Percentiles rank a stretch among this genome's conserved stretches.
Conservation (phyloP, 2,329 filamentous ascomycete species). For the Talaromyces funiculosus region DNA sequence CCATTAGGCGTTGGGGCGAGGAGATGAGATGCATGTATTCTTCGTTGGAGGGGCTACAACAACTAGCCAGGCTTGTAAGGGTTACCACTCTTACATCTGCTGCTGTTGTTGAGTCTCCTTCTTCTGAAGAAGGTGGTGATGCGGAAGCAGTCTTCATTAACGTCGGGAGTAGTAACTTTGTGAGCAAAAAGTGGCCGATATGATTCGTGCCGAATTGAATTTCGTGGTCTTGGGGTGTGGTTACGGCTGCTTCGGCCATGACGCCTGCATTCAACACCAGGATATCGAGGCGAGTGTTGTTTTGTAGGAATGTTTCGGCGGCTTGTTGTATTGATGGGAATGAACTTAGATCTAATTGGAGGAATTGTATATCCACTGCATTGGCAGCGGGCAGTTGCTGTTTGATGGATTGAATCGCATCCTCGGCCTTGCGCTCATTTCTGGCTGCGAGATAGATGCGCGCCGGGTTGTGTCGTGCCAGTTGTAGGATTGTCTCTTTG, state of each 20-base stretch:
- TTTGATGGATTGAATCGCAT: constrained; percentile 41
- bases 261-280: constrained; percentile 45
- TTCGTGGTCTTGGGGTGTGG: constrained; percentile 39
- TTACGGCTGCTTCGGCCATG: constrained; percentile 37
- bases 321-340: constrained; percentile 45
- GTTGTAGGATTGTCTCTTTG: constrained; percentile 42
- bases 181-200: constrained; percentile 43
- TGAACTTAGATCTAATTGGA: constrained; percentile 48
- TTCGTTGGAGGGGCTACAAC: constrained; percentile 23
- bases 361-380: constrained; percentile 37
- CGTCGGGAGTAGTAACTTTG: constrained; percentile 39
- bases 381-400: constrained; percentile 17
- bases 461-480: constrained; percentile 47
- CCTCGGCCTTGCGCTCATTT: constrained; percentile 37
- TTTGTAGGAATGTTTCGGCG: constrained; percentile 36
- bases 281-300: constrained; percentile 40
- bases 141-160: constrained; percentile 30
- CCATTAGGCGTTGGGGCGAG: constrained; percentile 20
- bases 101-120: too few species aligned
- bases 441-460: constrained; percentile 54
- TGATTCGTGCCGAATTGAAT: constrained; percentile 45
- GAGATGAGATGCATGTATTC: background rate
- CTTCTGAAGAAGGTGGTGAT: constrained; percentile 9
- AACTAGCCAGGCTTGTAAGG: constrained; percentile 33
- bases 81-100: constrained; percentile 34